Evolutionary conservation across 176 grass and related monocot species (phyloP).

Genomic region (Metroxylon sagu): DNA sequence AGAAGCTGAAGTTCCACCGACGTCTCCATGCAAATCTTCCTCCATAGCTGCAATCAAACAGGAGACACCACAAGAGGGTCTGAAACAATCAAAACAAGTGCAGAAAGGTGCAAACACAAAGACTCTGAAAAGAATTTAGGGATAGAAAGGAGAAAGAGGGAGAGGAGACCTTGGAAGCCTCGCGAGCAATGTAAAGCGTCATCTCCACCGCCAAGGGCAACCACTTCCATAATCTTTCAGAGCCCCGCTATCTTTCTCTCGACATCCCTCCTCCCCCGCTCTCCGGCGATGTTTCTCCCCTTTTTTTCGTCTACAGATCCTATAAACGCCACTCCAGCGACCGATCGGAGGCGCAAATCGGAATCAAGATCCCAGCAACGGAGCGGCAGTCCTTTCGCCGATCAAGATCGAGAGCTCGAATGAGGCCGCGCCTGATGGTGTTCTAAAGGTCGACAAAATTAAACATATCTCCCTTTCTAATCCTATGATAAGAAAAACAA

Average conservation of each 20-base stretch:
- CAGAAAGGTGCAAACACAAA: neutral
- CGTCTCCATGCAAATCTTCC: conserved; percentile 57
- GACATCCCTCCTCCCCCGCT: conserved; percentile 5
- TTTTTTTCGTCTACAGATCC: conserved; percentile 19
- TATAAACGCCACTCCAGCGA: neutral
- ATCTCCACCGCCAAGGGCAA: conserved; percentile 21
- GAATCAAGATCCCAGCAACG: no score
- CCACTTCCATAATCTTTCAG: conserved; percentile 1
- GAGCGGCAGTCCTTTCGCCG: no score
- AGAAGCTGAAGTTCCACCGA: conserved; percentile 75
- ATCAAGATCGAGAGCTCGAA: neutral
- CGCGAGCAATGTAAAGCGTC: conserved; percentile 61
- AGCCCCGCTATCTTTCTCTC: neutral
- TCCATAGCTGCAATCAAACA: conserved; percentile 40
- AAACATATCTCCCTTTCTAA: neutral
- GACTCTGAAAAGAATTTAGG: neutral
- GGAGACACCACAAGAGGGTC: neutral
- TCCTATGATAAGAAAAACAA: neutral
- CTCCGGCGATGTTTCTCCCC: neutral
- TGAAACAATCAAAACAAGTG: conserved; percentile 4
- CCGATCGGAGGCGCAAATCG: no score
- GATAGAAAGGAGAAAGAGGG: neutral
- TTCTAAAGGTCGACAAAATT: neutral
- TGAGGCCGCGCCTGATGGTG: neutral
- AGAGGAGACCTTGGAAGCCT: conserved; percentile 51